Evolutionary conservation across 371 early-diverging fungal genomes (phyloP).

Genomic region (Capillidium heterosporum): DNA sequence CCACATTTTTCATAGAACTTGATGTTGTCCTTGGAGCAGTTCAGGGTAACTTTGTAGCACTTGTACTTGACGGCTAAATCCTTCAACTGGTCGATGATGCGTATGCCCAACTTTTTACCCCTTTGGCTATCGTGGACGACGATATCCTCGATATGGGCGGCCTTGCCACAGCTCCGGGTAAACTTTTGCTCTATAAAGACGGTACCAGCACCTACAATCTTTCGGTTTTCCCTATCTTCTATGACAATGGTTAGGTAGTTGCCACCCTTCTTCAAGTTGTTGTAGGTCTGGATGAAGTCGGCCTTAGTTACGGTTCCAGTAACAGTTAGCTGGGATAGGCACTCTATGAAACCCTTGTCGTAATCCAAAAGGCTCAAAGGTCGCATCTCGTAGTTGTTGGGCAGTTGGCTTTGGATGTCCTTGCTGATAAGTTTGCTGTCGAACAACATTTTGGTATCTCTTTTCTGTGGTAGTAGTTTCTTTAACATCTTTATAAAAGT

Average conservation of each 20-base stretch:
- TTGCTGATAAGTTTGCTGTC: slow-evolving; percentile 48
- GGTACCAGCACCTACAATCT: slow-evolving; percentile 86
- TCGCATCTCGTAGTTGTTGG: slow-evolving; percentile 59
- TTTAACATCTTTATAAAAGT: no score
- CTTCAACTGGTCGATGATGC: slow-evolving; percentile 52
- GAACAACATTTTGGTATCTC: slow-evolving; percentile 26
- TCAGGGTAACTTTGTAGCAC: slow-evolving; percentile 69
- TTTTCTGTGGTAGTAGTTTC: no score
- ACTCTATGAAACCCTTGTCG: slow-evolving; percentile 51
- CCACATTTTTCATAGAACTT: slow-evolving; percentile 90
- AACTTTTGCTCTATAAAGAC: slow-evolving; percentile 94
- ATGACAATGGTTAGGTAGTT: slow-evolving; percentile 73
- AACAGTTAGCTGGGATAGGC: slow-evolving; percentile 50
- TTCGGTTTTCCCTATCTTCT: slow-evolving; percentile 29
- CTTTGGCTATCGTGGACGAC: slow-evolving; percentile 85
- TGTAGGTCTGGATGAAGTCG: slow-evolving; percentile 22
- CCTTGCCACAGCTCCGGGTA: slow-evolving; percentile 63
- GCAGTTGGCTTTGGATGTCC: slow-evolving; percentile 47
- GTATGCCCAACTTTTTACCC: slow-evolving; percentile 69
- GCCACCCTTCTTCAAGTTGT: slow-evolving; percentile 51
- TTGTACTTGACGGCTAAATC: slow-evolving; percentile 36
- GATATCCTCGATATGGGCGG: slow-evolving; percentile 84
- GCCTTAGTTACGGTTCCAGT: slow-evolving; percentile 52
- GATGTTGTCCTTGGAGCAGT: slow-evolving; percentile 71
- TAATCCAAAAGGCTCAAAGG: slow-evolving; percentile 71